Conservation (phyloP, 257 asterid genomes). For the Pogostemon cablin region DNA sequence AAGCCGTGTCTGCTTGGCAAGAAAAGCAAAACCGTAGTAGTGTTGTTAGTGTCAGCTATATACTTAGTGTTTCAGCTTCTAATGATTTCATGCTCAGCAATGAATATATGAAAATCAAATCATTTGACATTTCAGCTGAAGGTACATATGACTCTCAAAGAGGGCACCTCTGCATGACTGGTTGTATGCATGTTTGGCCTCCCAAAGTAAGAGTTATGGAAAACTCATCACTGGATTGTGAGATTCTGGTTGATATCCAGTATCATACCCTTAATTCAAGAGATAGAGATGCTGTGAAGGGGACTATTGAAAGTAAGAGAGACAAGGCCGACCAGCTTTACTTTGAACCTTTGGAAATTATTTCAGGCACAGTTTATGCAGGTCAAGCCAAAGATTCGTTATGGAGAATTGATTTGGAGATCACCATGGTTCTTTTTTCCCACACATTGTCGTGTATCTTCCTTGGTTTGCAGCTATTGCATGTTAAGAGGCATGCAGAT, state of each 20-base stretch:
- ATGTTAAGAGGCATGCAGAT: slow-evolving; percentile 58
- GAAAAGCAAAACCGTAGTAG: slow-evolving; percentile 41
- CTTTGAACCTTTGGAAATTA: slow-evolving; percentile 65
- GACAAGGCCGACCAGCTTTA: slow-evolving; percentile 56
- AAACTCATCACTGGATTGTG: slow-evolving; percentile 64
- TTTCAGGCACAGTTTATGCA: slow-evolving; percentile 58
- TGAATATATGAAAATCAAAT: slow-evolving; percentile 40
- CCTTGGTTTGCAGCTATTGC: slow-evolving; percentile 71
- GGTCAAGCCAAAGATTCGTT: slow-evolving; percentile 73
- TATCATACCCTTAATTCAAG: slow-evolving; percentile 57
- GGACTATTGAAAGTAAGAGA: slow-evolving; percentile 77
- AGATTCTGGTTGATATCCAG: slow-evolving; percentile 60
- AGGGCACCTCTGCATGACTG: slow-evolving; percentile 88
- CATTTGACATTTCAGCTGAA: slow-evolving; percentile 72
- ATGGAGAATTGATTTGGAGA: slow-evolving; percentile 92
- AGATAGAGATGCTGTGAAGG: slow-evolving; percentile 47
- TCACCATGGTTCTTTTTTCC: slow-evolving; percentile 80
- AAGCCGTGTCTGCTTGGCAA: slow-evolving; percentile 34
- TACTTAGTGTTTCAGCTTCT: slow-evolving; percentile 47
- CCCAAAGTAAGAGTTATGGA: slow-evolving; percentile 35
- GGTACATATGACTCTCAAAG: slow-evolving; percentile 64
- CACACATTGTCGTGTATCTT: slow-evolving; percentile 71
- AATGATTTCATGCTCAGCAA: slow-evolving; percentile 54
- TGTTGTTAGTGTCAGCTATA: slow-evolving; percentile 60
- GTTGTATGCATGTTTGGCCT: slow-evolving; percentile 64